phyloP scores from a whole-genome alignment of 345 rosid genomes.

The Iberis pinnata region DNA sequence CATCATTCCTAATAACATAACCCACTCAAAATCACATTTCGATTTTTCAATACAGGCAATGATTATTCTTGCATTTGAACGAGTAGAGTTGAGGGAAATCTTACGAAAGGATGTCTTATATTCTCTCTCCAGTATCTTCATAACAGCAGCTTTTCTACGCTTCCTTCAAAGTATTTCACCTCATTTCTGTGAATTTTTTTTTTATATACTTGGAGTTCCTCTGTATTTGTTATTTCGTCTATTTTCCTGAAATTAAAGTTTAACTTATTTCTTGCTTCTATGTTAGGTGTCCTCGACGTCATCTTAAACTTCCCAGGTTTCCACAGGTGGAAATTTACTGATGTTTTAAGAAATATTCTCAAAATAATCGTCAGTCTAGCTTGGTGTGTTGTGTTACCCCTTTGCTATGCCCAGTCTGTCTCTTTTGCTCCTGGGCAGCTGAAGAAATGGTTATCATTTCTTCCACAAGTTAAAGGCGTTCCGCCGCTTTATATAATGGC shows the following conservation, averaged over 20 bases:
- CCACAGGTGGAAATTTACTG: conserved; percentile 83
- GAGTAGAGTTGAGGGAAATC: conserved; percentile 47
- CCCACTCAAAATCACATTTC: conserved; percentile 5
- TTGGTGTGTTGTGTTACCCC: conserved; percentile 72
- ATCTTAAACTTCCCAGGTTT: conserved; percentile 88
- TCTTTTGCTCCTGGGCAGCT: conserved; percentile 37
- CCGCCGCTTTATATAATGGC: conserved; percentile 77
- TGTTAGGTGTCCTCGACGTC: conserved; percentile 77
- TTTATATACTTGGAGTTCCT: conserved; percentile 11
- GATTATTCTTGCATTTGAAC: conserved; percentile 75
- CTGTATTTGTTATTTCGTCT: conserved; percentile 9
- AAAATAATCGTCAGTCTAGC: conserved; percentile 66
- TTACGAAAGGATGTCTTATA: conserved; percentile 57
- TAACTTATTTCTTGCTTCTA: conserved; percentile 15
- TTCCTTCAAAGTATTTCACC: conserved; percentile 63
- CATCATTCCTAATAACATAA: conserved; percentile 3
- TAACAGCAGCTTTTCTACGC: conserved; percentile 92
- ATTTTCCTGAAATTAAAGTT: conserved; percentile 19
- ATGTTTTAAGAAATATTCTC: conserved; percentile 61
- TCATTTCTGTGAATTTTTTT: not conserved
- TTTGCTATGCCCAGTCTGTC: conserved; percentile 58
- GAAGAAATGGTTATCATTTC: conserved; percentile 44
- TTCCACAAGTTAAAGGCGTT: conserved; percentile 55
- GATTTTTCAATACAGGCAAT: conserved; percentile 51
- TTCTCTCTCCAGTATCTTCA: conserved; percentile 74